phyloP scores from a whole-genome alignment of 768 basidiomycete genomes.

The Termitomyces heimii region DNA sequence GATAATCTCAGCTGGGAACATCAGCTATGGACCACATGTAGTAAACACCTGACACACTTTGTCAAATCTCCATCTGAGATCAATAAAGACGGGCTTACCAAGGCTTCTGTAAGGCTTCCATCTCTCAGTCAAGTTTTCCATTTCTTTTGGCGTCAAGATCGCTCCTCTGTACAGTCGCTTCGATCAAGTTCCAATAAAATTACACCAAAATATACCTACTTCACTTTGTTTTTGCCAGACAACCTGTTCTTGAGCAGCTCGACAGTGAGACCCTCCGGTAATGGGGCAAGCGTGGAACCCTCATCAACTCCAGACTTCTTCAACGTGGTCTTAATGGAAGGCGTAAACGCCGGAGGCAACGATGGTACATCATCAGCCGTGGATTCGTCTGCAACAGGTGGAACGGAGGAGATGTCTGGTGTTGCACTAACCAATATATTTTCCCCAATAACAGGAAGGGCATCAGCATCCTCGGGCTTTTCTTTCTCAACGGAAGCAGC shows the following conservation, averaged over 20 bases:
- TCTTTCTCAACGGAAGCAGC: constrained; percentile 3
- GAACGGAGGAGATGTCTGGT: constrained; percentile 27
- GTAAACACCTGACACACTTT: constrained; percentile 51
- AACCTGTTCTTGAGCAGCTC: constrained; percentile 53
- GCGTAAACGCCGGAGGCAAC: constrained; percentile 59
- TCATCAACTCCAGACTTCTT: constrained; percentile 25
- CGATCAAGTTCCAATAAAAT: constrained; percentile 5
- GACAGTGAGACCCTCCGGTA: constrained; percentile 59
- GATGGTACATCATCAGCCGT: constrained; percentile 25
- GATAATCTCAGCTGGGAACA: constrained; percentile 7
- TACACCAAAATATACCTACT: constrained; percentile 36
- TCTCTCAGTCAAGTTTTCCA: constrained; percentile 66
- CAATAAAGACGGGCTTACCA: constrained; percentile 37
- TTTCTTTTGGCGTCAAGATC: constrained; percentile 73
- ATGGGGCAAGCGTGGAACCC: constrained; percentile 22
- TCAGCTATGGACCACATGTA: constrained; percentile 85
- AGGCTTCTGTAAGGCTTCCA: constrained; percentile 85
- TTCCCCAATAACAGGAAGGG: constrained; percentile 23
- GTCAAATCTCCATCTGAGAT: neutral
- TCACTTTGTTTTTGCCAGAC: constrained; percentile 65
- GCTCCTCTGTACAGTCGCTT: constrained; percentile 45
- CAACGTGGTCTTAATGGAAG: constrained; percentile 56
- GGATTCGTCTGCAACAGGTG: constrained; percentile 23
- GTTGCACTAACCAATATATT: constrained; percentile 1
- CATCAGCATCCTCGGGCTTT: constrained; percentile 20